Conservation (phyloP, 2,329 filamentous ascomycete species). For the Fusarium sp. region DNA sequence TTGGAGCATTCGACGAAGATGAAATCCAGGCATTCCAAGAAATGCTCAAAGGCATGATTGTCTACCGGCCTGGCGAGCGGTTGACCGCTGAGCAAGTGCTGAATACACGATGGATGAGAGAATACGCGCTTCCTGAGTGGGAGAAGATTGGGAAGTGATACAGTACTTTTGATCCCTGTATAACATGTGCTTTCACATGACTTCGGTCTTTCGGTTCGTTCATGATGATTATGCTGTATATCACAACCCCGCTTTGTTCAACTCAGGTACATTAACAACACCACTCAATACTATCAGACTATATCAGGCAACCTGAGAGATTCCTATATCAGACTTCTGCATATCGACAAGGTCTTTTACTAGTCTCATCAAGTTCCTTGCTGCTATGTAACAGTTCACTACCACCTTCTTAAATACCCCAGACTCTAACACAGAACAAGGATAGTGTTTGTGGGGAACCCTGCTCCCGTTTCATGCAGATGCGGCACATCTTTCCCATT, state of each 20-base stretch:
- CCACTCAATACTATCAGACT: not conserved
- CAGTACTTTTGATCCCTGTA: not conserved
- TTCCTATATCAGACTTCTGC: not conserved
- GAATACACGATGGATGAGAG: constrained; percentile 2
- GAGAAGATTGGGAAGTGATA: not conserved
- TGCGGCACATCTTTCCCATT: no score
- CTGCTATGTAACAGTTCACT: not conserved
- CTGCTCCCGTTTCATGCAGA: not conserved
- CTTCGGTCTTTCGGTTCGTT: not conserved
- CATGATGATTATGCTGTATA: not conserved
- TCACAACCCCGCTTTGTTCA: not conserved
- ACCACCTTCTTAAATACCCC: not conserved
- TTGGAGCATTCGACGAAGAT: not conserved
- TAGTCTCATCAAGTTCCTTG: not conserved
- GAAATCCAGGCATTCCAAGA: constrained; percentile 1
- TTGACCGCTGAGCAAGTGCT: constrained; percentile 13
- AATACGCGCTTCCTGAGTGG: constrained; percentile 6
- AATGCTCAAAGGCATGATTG: constrained; percentile 23
- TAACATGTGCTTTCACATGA: not conserved
- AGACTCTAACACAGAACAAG: not conserved
- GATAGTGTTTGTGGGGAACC: not conserved
- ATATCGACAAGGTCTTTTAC: not conserved
- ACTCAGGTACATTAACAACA: not conserved
- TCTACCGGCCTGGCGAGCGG: constrained; percentile 1
- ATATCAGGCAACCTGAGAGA: fast-evolving